phyloP scores from a whole-genome alignment of 768 basidiomycete species.

The Vararia minispora region DNA sequence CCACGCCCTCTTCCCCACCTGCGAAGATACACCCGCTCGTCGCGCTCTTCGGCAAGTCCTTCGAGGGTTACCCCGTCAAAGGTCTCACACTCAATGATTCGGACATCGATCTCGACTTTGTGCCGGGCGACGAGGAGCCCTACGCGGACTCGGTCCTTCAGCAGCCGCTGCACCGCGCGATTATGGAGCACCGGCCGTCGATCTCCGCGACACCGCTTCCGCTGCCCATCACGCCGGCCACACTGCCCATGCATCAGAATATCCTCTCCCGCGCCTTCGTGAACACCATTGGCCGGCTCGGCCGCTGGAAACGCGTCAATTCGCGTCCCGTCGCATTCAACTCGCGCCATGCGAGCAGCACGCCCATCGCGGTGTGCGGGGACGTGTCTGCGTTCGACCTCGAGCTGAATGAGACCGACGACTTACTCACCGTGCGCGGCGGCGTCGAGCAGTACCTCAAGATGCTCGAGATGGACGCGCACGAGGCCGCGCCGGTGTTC shows the following conservation, averaged over 20 bases:
- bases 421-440: conserved; percentile 48
- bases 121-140: conserved; percentile 31
- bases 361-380: conserved; percentile 21
- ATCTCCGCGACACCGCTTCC: conserved; percentile 20
- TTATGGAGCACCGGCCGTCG: conserved; percentile 34
- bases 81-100: no score
- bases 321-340: no score
- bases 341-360: conserved; percentile 24
- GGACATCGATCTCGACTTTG: conserved; percentile 72
- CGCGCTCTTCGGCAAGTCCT: conserved; percentile 28
- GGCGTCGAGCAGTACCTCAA: conserved; percentile 60
- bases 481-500: conserved; percentile 3
- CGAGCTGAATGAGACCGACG: conserved; percentile 46
- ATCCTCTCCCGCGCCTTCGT: conserved; percentile 67
- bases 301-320: conserved; percentile 75
- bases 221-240: conserved; percentile 29
- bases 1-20: neutral
- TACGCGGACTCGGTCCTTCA: conserved; percentile 32
- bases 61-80: no score
- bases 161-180: conserved; percentile 44
- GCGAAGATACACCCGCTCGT: no score
- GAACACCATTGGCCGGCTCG: conserved; percentile 73
- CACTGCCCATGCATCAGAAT: conserved; percentile 46
- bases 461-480: conserved; percentile 29
- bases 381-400: conserved; percentile 65